Evolutionary conservation across 2,329 filamentous ascomycete species (phyloP), one percentile per base, ranked within the genome.

Genomic region (Clarireedia hainanense): DNA sequence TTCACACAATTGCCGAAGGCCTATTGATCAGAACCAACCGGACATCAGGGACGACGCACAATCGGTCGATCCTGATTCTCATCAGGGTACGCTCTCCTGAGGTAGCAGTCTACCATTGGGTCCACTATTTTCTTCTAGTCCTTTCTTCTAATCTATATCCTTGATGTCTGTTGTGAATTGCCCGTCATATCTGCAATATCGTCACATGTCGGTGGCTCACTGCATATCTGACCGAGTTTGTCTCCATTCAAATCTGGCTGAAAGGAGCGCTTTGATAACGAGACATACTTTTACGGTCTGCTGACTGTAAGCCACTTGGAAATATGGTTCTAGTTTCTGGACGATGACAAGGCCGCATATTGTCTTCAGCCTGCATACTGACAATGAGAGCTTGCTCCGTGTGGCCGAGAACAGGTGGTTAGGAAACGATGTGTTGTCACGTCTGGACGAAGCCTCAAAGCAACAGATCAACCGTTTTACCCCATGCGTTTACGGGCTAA

Each of bases 381-480:
- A 50, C 27, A 39, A 26, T 27, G 27, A 55, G 17, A 49, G 12
- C 34, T 23, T 30, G 34, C 50, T 55, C 52, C 52, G 52, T 55
- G 46, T 50, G 42, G 52, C 52, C 46, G 53, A 51, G 48, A 27
- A 52, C 15, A 47, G 47, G 47, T 57, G 53, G 34, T 54, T 43
- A 52, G 52, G 24, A 45, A 39, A 43, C 54, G 58, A 67, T 68
- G 67, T 64, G 65, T 65, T 68, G 67, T 65, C 64, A 62, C 26
- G 47, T 52, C 58, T 56, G 56, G 61, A 60, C 56, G 58, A 50
- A 58, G 57, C 50, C 48, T 46, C 36, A 40, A 52, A 52, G 48
- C n/a, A 36, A 56, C 62, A 57, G 56, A 61, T 60, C 55, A 61
- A 50, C 52, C 48, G 20, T 46, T 40, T 47, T 48, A 49, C 14